Evolutionary conservation across 1,284 basidiomycete species (phyloP).

Genomic region (Ceratobasidium sp.): DNA sequence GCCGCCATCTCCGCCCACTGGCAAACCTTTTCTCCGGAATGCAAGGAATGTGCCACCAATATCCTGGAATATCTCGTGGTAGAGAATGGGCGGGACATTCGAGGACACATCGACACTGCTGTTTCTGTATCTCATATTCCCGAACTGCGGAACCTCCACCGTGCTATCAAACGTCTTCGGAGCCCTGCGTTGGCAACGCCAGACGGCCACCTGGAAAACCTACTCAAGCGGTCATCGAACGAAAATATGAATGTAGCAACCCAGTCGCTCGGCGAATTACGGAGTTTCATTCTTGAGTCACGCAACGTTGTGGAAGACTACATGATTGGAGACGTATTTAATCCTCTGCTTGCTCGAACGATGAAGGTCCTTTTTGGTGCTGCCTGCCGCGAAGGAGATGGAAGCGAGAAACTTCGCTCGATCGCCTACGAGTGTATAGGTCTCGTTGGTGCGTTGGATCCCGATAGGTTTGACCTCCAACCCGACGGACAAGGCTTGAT

Average conservation of each 20-base stretch:
- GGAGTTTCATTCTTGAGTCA: constrained; percentile 70
- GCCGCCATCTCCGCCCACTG: constrained; percentile 88
- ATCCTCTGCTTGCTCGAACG: constrained; percentile 79
- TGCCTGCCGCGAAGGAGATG: constrained; percentile 83
- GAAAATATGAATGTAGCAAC: constrained; percentile 87
- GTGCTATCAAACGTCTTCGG: constrained; percentile 66
- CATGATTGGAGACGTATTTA: constrained; percentile 88
- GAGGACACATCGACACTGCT: constrained; percentile 77
- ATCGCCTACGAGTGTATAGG: constrained; percentile 93
- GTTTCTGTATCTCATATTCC: constrained; percentile 81
- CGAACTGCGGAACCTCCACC: constrained; percentile 69
- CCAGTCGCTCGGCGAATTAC: constrained; percentile 85
- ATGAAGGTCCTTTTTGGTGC: constrained; percentile 79
- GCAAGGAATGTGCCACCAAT: constrained; percentile 69
- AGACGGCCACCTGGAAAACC: constrained; percentile 64
- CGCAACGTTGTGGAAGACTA: constrained; percentile 71
- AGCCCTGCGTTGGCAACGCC: constrained; percentile 55
- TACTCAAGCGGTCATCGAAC: constrained; percentile 81
- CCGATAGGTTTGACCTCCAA: constrained; percentile 87
- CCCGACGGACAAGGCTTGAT: constrained; percentile 76
- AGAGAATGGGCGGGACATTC: constrained; percentile 70
- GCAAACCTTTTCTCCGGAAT: constrained; percentile 71
- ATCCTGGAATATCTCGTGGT: constrained; percentile 82
- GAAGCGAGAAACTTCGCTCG: constrained; percentile 74
- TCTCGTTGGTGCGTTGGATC: constrained; percentile 94